Evolutionary conservation across 306 rosid genomes (phyloP), one percentile per base, ranked within the genome.

Genomic region (Prinsepia uniflora): DNA sequence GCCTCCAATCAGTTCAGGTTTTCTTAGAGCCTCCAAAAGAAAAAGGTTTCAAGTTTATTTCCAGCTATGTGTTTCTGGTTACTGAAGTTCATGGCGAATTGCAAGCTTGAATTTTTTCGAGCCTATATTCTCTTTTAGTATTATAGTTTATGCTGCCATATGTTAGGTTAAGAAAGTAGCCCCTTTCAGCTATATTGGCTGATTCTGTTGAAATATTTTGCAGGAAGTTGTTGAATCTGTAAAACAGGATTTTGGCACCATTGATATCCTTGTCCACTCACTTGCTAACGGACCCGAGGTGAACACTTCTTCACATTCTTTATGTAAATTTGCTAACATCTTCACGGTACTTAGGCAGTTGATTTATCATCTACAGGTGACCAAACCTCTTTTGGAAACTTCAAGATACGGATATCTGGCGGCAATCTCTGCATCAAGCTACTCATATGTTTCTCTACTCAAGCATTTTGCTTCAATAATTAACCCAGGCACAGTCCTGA

Each of bases 211-310:
- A 72, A 58, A 13, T 69, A 46, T 59, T 73, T 44, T 79, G 78
- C 83, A 94, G 99, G 99, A 94, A 85, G 96, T 83, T 72, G 95
- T 88, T 76, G 96, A 91, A 68, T 84, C 88, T 68, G 95, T 94
- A 73, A 89, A 89, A 79, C 79, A 86, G 75, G 99, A 94, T 78
- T 94, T 89, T 76, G 96, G 97, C 74, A 91, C 88, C 87, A 89
- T 94, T 64, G 99, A 94, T 84, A 89, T 94, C 77, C 96, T 94
- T 63, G 97, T 94, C 72, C 99, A 94, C 82, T 91, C 99, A 47
- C 99, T 94, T 77, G 99, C 99, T 65, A 94, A 94, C 81, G 99
- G 95, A 48, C 99, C 99, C 15, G 99, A 94, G 97, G 97, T 94
- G 83, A 11, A 24, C 10, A 17, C 44, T 63, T 75, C 67, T 40